A percentile compares a stretch with the other conserved stretches of the same genome.
These are phyloP conservation scores for Taxillus chinensis DNA, from an alignment of 164 flowering plant genomes.

Conservation along the genomic window DNA sequence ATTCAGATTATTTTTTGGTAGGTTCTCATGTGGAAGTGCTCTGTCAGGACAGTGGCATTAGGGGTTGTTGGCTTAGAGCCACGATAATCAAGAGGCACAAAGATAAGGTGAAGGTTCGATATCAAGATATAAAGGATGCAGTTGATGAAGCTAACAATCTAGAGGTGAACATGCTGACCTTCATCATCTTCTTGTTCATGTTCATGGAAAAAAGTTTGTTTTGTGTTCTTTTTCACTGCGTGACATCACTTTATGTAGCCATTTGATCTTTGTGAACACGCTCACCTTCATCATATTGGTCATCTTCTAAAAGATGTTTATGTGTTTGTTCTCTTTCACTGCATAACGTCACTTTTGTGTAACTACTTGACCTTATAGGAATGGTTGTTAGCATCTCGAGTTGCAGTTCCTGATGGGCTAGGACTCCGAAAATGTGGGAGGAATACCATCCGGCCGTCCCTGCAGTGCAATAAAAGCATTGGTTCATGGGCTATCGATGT, in stretches of 20 bases:
- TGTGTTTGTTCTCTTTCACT: not conserved
- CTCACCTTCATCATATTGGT: no score
- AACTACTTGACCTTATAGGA: slow-evolving; percentile 34
- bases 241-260: no score
- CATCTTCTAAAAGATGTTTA: not conserved
- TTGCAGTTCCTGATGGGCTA: slow-evolving; percentile 44
- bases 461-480: slow-evolving; percentile 14
- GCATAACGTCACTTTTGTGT: not conserved
- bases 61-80: slow-evolving; percentile 87
- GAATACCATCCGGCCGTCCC: slow-evolving; percentile 47
- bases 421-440: slow-evolving; percentile 49
- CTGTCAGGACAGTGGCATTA: slow-evolving; percentile 88
- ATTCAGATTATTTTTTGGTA: slow-evolving; percentile 19
- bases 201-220: not conserved
- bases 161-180: slow-evolving; percentile 35
- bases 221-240: no score
- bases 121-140: slow-evolving; percentile 70
- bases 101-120: slow-evolving; percentile 68
- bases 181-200: not conserved
- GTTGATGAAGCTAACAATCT: slow-evolving; percentile 49
- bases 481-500: slow-evolving; percentile 26
- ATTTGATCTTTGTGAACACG: no score
- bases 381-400: slow-evolving; percentile 59
- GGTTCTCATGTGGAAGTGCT: slow-evolving; percentile 73
- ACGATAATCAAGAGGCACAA: slow-evolving; percentile 48